Conservation (phyloP, 2,329 filamentous ascomycete genomes). For the Raffaelea deltoideospora region DNA sequence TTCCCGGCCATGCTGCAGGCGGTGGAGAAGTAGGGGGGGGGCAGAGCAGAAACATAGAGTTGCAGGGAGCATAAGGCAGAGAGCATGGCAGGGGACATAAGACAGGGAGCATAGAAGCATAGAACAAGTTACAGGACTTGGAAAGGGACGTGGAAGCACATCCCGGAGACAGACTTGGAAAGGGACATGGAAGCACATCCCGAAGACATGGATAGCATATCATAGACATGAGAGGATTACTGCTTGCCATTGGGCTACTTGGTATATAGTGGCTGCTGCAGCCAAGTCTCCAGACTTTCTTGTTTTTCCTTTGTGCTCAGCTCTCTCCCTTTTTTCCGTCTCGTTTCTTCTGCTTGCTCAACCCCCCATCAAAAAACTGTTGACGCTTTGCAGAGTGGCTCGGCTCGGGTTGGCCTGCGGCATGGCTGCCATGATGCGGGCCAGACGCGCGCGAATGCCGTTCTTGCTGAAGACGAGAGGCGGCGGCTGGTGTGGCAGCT, state of each 20-base stretch:
- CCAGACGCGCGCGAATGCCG: conserved; percentile 60
- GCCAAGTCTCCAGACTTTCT: too few species aligned
- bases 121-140: too few species aligned
- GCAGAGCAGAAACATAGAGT: too few species aligned
- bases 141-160: too few species aligned
- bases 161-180: too few species aligned
- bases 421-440: conserved; percentile 67
- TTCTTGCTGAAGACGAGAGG: conserved; percentile 47
- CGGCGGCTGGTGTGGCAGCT: not conserved
- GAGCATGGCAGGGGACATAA: not conserved
- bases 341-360: conserved; percentile 5
- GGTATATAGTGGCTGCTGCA: too few species aligned
- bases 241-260: too few species aligned
- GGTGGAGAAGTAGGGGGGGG: conserved; percentile 31
- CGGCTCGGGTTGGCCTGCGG: conserved; percentile 73
- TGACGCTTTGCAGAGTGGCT: conserved; percentile 78
- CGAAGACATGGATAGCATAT: too few species aligned
- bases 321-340: not conserved
- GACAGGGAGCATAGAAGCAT: too few species aligned
- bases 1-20: conserved; percentile 32
- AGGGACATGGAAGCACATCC: too few species aligned
- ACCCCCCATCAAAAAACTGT: conserved; percentile 68
- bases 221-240: too few species aligned
- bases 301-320: too few species aligned
- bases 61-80: not conserved